Percentiles rank a stretch among this genome's conserved stretches.
phyloP scores from a whole-genome alignment of 176 grass and related monocot genomes.

The Triticum aestivum region DNA sequence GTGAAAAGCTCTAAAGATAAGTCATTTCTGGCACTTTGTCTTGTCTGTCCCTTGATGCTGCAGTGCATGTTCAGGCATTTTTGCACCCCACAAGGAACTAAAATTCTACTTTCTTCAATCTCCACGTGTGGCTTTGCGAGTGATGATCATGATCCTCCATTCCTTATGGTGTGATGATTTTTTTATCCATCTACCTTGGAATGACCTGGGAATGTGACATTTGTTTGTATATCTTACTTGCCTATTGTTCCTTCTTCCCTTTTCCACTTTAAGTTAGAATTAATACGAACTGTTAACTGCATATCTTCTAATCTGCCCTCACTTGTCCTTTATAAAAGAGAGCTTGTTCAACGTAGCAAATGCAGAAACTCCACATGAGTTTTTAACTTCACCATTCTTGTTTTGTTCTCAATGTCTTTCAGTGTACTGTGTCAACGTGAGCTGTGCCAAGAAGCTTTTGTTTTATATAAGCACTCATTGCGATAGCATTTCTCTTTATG shows the following conservation, averaged over 20 bases:
- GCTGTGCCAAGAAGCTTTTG: not conserved
- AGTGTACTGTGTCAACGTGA: not conserved
- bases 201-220: not conserved
- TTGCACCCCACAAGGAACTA: constrained; percentile 13
- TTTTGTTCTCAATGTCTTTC: constrained; percentile 1
- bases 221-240: not conserved
- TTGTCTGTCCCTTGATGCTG: not conserved
- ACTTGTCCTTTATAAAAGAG: not conserved
- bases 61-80: not conserved
- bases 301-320: not conserved
- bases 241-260: not conserved
- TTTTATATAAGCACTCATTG: constrained; percentile 22
- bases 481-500: constrained; percentile 8
- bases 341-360: constrained; percentile 1
- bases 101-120: constrained; percentile 18
- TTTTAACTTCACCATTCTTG: not conserved
- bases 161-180: not conserved
- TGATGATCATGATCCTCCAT: not conserved
- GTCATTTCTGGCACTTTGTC: not conserved
- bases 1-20: not conserved
- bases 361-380: not conserved
- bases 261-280: not conserved
- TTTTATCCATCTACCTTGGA: not conserved
- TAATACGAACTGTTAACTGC: constrained; percentile 1
- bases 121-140: not conserved